These are phyloP conservation scores for Leccinum cinnamomeum DNA, from an alignment of 1,284 basidiomycete genomes.

Conservation along the genomic window DNA sequence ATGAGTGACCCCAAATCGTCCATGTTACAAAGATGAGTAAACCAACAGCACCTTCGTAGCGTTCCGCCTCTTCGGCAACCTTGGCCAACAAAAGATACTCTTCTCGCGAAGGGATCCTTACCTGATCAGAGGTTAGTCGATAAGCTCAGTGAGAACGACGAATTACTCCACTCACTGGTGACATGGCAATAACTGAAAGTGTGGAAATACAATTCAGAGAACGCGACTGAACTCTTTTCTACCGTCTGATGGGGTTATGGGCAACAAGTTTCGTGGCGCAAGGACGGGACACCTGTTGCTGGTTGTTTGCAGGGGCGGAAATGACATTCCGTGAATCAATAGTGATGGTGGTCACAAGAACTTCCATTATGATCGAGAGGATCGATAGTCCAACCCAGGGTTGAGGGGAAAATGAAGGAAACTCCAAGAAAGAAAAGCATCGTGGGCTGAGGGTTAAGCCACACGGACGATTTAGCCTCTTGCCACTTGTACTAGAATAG, in stretches of 20 bases:
- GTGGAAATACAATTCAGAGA: conserved; percentile 10
- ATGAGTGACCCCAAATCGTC: conserved; percentile 11
- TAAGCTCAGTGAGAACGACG: not conserved
- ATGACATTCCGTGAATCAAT: conserved; percentile 12
- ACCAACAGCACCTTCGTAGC: conserved; percentile 53
- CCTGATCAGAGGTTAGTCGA: conserved; percentile 18
- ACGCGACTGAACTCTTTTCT: conserved; percentile 30
- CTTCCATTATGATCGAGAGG: conserved; percentile 7
- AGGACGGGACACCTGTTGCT: conserved; percentile 11
- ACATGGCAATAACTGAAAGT: conserved; percentile 28
- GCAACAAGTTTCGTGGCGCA: conserved; percentile 25
- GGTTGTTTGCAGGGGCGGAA: conserved; percentile 17
- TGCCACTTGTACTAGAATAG: conserved; percentile 11
- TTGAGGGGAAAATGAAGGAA: conserved; percentile 24
- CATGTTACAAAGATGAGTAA: not conserved
- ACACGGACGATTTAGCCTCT: conserved; percentile 14
- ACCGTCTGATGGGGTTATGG: conserved; percentile 30
- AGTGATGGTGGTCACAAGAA: conserved; percentile 3
- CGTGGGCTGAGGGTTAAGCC: conserved; percentile 32
- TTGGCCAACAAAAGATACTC: conserved; percentile 58
- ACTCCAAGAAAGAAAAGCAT: conserved; percentile 15
- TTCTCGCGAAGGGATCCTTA: conserved; percentile 35
- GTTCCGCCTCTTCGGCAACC: conserved; percentile 64
- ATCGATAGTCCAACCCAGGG: conserved; percentile 28
- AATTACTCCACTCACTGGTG: conserved; percentile 29